Percentiles rank a stretch among this genome's conserved stretches.
Evolutionary conservation across 306 rosid species (phyloP).

Genomic region (Rosa lucieae): DNA sequence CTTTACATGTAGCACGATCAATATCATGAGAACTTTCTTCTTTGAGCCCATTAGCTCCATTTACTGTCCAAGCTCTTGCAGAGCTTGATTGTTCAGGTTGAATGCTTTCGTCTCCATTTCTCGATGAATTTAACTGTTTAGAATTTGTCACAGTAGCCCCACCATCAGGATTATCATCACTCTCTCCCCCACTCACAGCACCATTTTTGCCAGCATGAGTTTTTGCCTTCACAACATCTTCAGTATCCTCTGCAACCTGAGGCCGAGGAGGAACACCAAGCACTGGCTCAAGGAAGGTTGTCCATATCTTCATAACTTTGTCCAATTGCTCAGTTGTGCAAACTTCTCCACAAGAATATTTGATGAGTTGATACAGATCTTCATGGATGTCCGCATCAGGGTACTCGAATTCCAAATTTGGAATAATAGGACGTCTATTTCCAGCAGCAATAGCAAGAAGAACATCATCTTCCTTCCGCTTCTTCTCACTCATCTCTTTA

Average conservation of each 20-base stretch:
- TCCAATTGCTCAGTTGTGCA: conserved; percentile 90
- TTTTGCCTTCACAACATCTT: conserved; percentile 75
- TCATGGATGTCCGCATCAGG: conserved; percentile 86
- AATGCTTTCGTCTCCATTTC: conserved; percentile 70
- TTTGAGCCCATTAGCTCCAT: conserved; percentile 60
- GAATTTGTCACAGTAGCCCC: conserved; percentile 49
- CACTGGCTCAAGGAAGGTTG: conserved; percentile 88
- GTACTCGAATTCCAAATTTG: conserved; percentile 87
- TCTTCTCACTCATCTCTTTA: conserved; percentile 96
- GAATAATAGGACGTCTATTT: conserved; percentile 82
- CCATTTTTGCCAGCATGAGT: conserved; percentile 48
- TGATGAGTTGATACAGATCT: conserved; percentile 89
- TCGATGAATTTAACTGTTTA: conserved; percentile 51
- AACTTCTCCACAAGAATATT: conserved; percentile 95
- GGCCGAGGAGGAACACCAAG: conserved; percentile 88
- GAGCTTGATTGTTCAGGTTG: conserved; percentile 79
- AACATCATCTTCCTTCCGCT: conserved; percentile 92
- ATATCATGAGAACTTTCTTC: conserved; percentile 62
- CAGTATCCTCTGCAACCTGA: conserved; percentile 87
- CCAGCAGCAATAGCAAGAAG: conserved; percentile 97
- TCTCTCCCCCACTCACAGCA: conserved; percentile 53
- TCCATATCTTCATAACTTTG: conserved; percentile 96
- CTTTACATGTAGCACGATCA: conserved; percentile 45
- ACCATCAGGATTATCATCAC: conserved; percentile 70
- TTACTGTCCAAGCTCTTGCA: conserved; percentile 62